Evolutionary conservation across 441 rosid genomes (phyloP).

Genomic region (Euphorbia celastroides): DNA sequence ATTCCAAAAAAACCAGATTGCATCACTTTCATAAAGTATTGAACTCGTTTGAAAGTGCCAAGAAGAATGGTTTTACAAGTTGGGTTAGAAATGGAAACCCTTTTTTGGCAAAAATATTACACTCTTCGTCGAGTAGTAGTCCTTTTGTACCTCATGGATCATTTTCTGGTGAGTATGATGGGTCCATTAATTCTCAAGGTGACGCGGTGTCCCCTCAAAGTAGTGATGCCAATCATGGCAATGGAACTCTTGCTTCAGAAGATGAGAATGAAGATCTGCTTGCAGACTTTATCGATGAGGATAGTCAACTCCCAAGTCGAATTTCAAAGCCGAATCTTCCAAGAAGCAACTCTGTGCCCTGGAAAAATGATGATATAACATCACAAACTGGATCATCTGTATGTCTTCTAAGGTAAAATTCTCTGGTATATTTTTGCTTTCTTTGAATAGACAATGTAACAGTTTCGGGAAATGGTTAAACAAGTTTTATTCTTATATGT

Average conservation of each 20-base stretch:
- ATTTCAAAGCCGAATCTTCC: conserved; percentile 45
- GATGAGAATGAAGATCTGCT: conserved; percentile 98
- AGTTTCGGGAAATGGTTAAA: conserved; percentile 8
- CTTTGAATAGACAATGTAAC: conserved; percentile 3
- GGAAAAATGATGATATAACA: conserved; percentile 58
- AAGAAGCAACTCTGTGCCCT: conserved; percentile 37
- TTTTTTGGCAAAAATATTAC: conserved; percentile 54
- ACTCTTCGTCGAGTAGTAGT: conserved; percentile 35
- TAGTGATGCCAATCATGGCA: conserved; percentile 33
- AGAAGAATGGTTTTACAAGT: conserved; percentile 69
- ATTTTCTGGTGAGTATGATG: conserved; percentile 44
- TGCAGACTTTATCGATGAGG: conserved; percentile 99
- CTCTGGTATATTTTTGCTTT: conserved; percentile 10
- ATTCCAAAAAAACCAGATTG: conserved; percentile 41
- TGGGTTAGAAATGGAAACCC: conserved; percentile 87
- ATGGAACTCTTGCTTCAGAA: conserved; percentile 55
- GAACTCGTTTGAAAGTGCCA: conserved; percentile 33
- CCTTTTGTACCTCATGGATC: conserved; percentile 40
- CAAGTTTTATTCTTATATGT: conserved; percentile 22
- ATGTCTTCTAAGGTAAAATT: conserved; percentile 78
- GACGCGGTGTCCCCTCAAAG: conserved; percentile 34
- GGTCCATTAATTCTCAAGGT: conserved; percentile 29
- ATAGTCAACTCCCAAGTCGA: conserved; percentile 98
- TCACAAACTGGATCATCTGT: conserved; percentile 97
- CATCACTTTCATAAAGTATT: conserved; percentile 41